A percentile compares a stretch with the other conserved stretches of the same genome.
Evolutionary conservation across 2,329 filamentous ascomycete genomes (phyloP).

Genomic region (Aspergillus persii): DNA sequence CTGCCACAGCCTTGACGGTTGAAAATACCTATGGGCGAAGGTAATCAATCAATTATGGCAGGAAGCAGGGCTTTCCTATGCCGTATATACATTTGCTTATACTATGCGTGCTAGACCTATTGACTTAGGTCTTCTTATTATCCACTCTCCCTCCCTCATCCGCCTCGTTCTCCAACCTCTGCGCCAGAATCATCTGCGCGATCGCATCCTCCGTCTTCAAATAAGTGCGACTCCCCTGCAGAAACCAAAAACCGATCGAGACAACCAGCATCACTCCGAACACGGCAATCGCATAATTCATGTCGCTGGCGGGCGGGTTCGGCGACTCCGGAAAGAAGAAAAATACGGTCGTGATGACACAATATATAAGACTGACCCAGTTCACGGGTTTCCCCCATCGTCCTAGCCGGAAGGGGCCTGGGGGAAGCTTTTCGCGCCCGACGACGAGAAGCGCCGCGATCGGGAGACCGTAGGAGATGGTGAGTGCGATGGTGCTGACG

Average conservation of each 20-base stretch:
- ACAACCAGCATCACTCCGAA: constrained; percentile 57
- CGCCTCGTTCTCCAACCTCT: constrained; percentile 18
- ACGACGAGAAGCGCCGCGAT: constrained; percentile 49
- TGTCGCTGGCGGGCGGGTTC: constrained; percentile 47
- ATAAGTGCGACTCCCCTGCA: constrained; percentile 46
- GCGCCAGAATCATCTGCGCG: constrained; percentile 25
- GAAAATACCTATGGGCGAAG: too few species aligned
- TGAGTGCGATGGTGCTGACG: constrained; percentile 57
- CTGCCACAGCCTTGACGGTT: too few species aligned
- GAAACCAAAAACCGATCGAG: constrained; percentile 51
- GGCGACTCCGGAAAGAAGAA: constrained; percentile 54
- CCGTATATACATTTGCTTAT: not conserved
- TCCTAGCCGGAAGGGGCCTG: constrained; percentile 47
- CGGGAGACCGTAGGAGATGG: constrained; percentile 53
- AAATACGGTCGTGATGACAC: constrained; percentile 52
- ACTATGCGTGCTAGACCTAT: not conserved
- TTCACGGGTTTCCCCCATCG: constrained; percentile 43
- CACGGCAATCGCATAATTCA: constrained; percentile 59
- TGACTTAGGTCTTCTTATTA: not conserved
- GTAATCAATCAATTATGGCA: too few species aligned
- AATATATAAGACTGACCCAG: constrained; percentile 54
- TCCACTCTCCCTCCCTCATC: not conserved
- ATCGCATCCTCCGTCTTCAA: constrained; percentile 30
- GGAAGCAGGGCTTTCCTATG: too few species aligned
- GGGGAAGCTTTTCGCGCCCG: constrained; percentile 54